These are phyloP conservation scores for Candida dubliniensis DNA, from an alignment of 1,139 yeast genomes.

Conservation along the genomic window DNA sequence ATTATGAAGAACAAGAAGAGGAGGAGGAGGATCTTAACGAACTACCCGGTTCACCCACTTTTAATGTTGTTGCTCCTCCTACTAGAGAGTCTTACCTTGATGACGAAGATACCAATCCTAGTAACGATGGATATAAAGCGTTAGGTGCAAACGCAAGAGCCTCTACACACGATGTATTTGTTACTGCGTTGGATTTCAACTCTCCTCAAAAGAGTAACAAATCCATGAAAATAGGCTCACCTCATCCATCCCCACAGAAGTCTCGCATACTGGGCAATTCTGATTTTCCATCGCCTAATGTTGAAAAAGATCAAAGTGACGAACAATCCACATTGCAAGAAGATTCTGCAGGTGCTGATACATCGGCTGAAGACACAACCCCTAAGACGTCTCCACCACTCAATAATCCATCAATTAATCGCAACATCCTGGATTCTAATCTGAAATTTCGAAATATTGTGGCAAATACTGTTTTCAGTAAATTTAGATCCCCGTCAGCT, in stretches of 20 bases:
- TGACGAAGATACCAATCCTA: constrained; percentile 10
- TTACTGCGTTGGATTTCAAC: constrained; percentile 40
- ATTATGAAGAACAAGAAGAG: too few relatives aligned
- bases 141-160: constrained; percentile 20
- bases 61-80: not conserved
- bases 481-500: constrained; percentile 28
- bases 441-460: constrained; percentile 14
- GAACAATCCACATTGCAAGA: constrained; percentile 7
- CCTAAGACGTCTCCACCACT: not conserved
- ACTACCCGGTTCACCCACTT: constrained; percentile 1
- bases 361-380: not conserved
- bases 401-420: constrained; percentile 1
- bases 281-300: constrained; percentile 18
- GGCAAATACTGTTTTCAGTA: constrained; percentile 45
- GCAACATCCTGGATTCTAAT: constrained; percentile 10
- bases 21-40: constrained; percentile 3
- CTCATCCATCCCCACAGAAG: constrained; percentile 7
- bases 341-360: not conserved
- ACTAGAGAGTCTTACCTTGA: constrained; percentile 20
- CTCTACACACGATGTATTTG: constrained; percentile 36
- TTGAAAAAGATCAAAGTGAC: constrained; percentile 9
- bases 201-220: constrained; percentile 9
- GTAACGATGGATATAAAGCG: constrained; percentile 1
- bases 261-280: constrained; percentile 4
- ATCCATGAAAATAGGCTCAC: constrained; percentile 2